Evolutionary conservation across 306 rosid genomes (phyloP).

Genomic region (Prunus mume): DNA sequence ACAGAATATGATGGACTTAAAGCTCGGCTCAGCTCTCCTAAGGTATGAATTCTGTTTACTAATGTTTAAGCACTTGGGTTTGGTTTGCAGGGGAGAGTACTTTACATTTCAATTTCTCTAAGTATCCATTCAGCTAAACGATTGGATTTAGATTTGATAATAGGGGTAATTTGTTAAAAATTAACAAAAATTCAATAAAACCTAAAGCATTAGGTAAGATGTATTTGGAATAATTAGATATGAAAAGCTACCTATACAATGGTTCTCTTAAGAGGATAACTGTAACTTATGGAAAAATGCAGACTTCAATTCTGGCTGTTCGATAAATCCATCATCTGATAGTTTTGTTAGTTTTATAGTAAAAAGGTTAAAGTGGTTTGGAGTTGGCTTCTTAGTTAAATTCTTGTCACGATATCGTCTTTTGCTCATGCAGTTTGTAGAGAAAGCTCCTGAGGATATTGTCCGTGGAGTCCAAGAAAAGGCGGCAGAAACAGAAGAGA

Average conservation of each 20-base stretch:
- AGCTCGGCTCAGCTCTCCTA: conserved; percentile 77
- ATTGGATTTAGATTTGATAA: neutral
- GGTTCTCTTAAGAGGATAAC: neutral
- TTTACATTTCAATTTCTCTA: neutral
- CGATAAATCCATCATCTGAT: neutral
- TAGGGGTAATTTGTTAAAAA: neutral
- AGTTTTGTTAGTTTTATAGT: neutral
- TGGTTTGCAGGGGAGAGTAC: neutral
- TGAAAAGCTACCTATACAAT: neutral
- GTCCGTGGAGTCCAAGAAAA: conserved; percentile 77
- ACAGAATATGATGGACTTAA: conserved; percentile 72
- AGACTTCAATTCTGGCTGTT: too few relatives aligned
- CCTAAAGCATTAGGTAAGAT: neutral
- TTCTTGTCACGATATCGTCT: neutral
- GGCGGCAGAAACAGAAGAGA: conserved; percentile 81
- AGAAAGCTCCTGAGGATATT: conserved; percentile 81
- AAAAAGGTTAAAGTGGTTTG: too few relatives aligned
- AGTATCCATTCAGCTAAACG: neutral
- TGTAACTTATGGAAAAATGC: too few relatives aligned
- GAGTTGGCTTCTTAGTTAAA: too few relatives aligned
- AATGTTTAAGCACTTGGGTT: neutral
- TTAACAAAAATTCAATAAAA: neutral
- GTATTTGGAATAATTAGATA: neutral
- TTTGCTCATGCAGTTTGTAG: conserved; percentile 62
- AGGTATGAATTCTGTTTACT: conserved; percentile 43